Evolutionary conservation across 2,329 filamentous ascomycete genomes (phyloP), one percentile per base, ranked within the genome.

Genomic region (Xylariales sp.): DNA sequence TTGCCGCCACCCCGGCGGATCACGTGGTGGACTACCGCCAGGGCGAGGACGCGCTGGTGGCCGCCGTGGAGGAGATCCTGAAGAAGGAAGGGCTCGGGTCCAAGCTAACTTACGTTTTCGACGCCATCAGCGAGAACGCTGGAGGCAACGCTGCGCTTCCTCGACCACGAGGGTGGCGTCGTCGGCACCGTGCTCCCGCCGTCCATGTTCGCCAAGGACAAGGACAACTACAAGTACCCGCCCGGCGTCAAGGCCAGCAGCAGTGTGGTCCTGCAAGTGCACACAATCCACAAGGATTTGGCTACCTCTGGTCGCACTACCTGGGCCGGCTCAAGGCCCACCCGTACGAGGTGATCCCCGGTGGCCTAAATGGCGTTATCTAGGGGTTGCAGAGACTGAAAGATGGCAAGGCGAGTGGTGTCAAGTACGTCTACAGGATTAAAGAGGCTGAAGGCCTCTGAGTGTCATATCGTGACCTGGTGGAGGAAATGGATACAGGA

Each of bases 21-120:
- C 53, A 54, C 8, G 59, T 83, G 17, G 53, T 83, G 40, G 78
- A 83, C 59, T 82, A 83, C 55, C 73, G 79, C 17, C 52, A 63
- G 1, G 78, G 78, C 8, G 65, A 74, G 37, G 72, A 74, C 1
- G 65, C 66, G 2, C 62, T 81, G 5, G 60, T 75, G 0, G 21
- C 38, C 1, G n/a, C 23, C 4, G 40, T 47, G 5, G 46, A 55
- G 38, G 55, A 58, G 11, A 60, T 78, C 44, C 60, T 65, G 23
- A 57, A 64, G 12, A 66, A 66, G 3, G 59, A 69, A n/a, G 43
- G 41, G 6, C 55, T 65, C 3, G 57, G 57, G 6, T 46, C 49
- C 11, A 65, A 66, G 41, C 46, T 78, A 12, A 47, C 63, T 6
- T 63, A 79, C 42, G 77, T 74, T 0, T 72, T 72, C 40, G 81